phyloP scores from a whole-genome alignment of 495 filamentous ascomycete genomes.

The Pyrenula aspistea region DNA sequence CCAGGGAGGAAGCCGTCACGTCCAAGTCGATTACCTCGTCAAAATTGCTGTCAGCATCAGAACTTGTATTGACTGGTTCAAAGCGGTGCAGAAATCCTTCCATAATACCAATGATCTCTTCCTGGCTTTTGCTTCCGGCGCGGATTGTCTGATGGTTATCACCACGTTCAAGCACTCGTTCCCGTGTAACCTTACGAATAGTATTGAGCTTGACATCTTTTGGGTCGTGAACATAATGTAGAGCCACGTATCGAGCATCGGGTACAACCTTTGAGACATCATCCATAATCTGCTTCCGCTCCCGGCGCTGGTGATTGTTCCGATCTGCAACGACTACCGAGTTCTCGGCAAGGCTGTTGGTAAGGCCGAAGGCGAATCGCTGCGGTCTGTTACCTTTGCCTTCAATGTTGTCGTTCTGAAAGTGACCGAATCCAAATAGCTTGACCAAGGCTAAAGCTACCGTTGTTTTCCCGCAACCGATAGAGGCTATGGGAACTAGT shows the following conservation, averaged over 20 bases:
- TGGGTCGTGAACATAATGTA: constrained; percentile 79
- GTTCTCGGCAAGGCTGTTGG: constrained; percentile 40
- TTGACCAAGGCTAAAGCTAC: constrained; percentile 69
- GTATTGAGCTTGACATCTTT: constrained; percentile 38
- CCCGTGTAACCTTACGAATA: constrained; percentile 63
- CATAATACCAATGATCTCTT: constrained; percentile 82
- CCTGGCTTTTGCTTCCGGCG: constrained; percentile 47
- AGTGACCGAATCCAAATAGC: constrained; percentile 85
- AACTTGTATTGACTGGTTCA: constrained; percentile 53
- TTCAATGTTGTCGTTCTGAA: constrained; percentile 95
- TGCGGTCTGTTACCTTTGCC: constrained; percentile 58
- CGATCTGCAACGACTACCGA: constrained; percentile 82
- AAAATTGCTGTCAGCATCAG: constrained; percentile 61
- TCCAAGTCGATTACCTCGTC: constrained; percentile 79
- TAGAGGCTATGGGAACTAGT: constrained; percentile 76
- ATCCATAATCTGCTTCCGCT: constrained; percentile 74
- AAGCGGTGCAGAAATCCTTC: constrained; percentile 84
- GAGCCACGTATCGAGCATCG: constrained; percentile 67
- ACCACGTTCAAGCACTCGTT: constrained; percentile 71
- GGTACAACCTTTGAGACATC: constrained; percentile 52
- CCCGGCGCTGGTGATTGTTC: constrained; percentile 84
- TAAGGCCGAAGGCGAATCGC: constrained; percentile 56
- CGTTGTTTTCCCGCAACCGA: constrained; percentile 96
- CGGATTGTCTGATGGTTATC: constrained; percentile 99
- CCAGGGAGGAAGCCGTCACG: constrained; percentile 58